phyloP scores from a whole-genome alignment of 352 stramenopile genomes.

The Peronospora belbahrii region DNA sequence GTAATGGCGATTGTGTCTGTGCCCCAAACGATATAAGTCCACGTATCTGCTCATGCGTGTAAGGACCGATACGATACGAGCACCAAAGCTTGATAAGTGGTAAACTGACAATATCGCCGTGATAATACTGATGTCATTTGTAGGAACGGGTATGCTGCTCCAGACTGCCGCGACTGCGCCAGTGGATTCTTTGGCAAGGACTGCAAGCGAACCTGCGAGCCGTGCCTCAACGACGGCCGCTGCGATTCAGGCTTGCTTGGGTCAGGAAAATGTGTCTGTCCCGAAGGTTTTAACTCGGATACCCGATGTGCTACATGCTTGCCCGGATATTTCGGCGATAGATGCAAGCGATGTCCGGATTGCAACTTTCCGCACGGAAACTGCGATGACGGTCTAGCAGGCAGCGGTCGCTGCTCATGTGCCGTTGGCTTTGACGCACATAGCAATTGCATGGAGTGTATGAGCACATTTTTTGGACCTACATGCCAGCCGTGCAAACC shows the following conservation, averaged over 20 bases:
- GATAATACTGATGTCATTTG: constrained; percentile 3
- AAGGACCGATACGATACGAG: constrained; percentile 17
- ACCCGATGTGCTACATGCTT: constrained; percentile 75
- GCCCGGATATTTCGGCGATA: constrained; percentile 59
- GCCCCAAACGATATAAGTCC: constrained; percentile 50
- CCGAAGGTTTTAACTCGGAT: constrained; percentile 63
- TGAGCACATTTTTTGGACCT: constrained; percentile 69
- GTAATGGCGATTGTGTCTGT: constrained; percentile 65
- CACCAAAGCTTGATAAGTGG: neutral
- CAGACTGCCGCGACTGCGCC: constrained; percentile 62
- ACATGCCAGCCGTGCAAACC: constrained; percentile 66
- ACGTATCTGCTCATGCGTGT: constrained; percentile 62
- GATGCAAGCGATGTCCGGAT: constrained; percentile 61
- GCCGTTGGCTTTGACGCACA: constrained; percentile 69
- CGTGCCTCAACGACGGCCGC: constrained; percentile 64
- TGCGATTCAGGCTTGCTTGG: constrained; percentile 60
- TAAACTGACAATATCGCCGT: neutral
- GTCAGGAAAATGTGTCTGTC: constrained; percentile 60
- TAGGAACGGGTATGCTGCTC: constrained; percentile 49
- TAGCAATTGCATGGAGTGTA: constrained; percentile 78
- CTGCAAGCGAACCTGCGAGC: constrained; percentile 53
- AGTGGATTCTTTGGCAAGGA: constrained; percentile 44
- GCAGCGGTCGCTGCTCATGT: constrained; percentile 78
- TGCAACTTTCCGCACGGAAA: constrained; percentile 84
- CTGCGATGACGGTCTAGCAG: constrained; percentile 74